Base-by-base conservation (phyloP, 2,329 filamentous ascomycete species). In the Zymoseptoria tritici region DNA sequence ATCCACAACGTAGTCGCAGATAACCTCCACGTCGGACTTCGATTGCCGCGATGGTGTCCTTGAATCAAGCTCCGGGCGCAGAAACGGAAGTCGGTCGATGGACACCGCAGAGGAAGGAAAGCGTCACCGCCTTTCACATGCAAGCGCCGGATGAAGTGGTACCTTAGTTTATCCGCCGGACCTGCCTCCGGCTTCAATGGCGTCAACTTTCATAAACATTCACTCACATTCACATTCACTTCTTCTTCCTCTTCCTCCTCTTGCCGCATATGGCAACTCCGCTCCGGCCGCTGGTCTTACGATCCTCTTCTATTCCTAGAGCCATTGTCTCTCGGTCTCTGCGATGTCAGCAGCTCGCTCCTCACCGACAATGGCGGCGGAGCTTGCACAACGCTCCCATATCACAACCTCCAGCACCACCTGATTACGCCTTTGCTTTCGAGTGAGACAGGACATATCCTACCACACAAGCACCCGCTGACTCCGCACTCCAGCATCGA, bases 401-500 rank as follows among this genome's bases (percentile, higher is more conserved):
- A 26, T 8, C 52, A 9, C 22, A 24, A 24, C 22, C 22, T 26
- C 16, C 52, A 9, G 7, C 9, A 19, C 58, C 67, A n/a, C 77
- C 77, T 20, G 75, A 77, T 62, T 82, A 81, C 68, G 81, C 79
- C 22, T 83, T 84, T 68, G 81, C 81, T 20, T 83, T 84, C 63
- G 81, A 84, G 81, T 82, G 75, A 49, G 61, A 16, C 42, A 29
- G 49, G n/a, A 55, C 51, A 52, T 61, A 62, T 11, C 8, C 22
- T 6, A 29, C n/a, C 22, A 49, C 20, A 19, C 19, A 24, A 56
- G 20, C 42, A 19, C 19, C 24, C 11, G 2, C 55, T 74, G 31
- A 76, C 76, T 4, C 71, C 26, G 1, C 74, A 60, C 2, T 20
- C 6, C 77, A 89, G 85, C 74, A 96, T 99, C 72, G 94, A 99